phyloP scores from a whole-genome alignment of 2,329 filamentous ascomycete genomes.

The Lachnellula suecica region DNA sequence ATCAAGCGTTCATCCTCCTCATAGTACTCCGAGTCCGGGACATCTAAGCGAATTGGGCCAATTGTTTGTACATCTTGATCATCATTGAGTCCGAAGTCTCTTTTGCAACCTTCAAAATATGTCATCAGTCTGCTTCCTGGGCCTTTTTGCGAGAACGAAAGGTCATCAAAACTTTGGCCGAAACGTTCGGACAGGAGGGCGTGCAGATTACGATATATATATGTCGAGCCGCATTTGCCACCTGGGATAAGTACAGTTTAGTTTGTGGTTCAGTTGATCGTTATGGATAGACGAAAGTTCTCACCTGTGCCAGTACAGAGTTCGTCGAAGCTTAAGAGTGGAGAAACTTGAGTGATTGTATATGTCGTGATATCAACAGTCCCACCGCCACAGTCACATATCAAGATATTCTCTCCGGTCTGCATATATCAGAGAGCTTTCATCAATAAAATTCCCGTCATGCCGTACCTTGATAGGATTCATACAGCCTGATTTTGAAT shows the following conservation, averaged over 20 bases:
- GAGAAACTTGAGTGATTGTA: slow-evolving; percentile 14
- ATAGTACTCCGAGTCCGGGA: slow-evolving; percentile 15
- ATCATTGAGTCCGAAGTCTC: slow-evolving; percentile 16
- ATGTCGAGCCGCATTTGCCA: slow-evolving; percentile 26
- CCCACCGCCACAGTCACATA: slow-evolving; percentile 28
- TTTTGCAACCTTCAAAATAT: slow-evolving; percentile 16
- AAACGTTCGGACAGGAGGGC: slow-evolving; percentile 19
- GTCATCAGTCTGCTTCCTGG: slow-evolving; percentile 22
- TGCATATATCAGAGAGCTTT: slow-evolving; percentile 4
- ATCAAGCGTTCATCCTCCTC: slow-evolving; percentile 18
- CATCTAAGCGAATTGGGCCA: slow-evolving; percentile 15
- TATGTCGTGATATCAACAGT: slow-evolving; percentile 30
- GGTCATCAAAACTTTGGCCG: slow-evolving; percentile 15
- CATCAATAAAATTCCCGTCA: not conserved
- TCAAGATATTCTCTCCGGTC: slow-evolving; percentile 19
- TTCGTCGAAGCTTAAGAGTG: slow-evolving; percentile 20
- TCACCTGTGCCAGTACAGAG: slow-evolving; percentile 18
- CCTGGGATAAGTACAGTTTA: slow-evolving; percentile 12
- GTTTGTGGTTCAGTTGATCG: not conserved
- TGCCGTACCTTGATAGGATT: slow-evolving; percentile 16
- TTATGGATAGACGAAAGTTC: not conserved
- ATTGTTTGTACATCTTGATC: slow-evolving; percentile 12
- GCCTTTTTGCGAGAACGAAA: slow-evolving; percentile 17
- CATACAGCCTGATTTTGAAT: not conserved
- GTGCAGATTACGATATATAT: slow-evolving; percentile 27